Evolutionary conservation across 176 grass and related monocot genomes (phyloP), one percentile per base, ranked within the genome.

Genomic region (Lolium perenne): DNA sequence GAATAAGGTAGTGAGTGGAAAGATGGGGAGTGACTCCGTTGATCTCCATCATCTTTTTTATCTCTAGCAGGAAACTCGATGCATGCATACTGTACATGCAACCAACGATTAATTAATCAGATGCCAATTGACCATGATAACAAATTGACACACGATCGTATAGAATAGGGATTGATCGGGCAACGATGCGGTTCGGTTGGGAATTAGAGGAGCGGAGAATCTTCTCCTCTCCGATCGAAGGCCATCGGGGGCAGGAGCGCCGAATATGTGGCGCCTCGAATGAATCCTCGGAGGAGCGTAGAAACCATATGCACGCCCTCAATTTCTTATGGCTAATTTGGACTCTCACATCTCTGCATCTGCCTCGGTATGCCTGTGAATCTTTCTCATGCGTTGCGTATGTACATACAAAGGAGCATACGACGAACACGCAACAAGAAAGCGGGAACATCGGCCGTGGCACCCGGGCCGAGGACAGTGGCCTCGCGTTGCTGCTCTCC

Each of bases 191-290:
- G 87, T 92, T 86, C 50, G 71, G 84, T 90, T 84, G 63, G 82
- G 90, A 56, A 86, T 66, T 57, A 88, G 83, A 83, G 78, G 76
- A 50, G 62, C 73, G 10, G 77, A 76, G 87, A 92, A 91, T 86
- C 61, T 92, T 77, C 23, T 85, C 21, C 2, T 8, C 63, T 38
- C 3, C 38, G 38, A 86, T 58, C 51, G 66, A 80, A 80, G 40
- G 20, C 43, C 85, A 74, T 91, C 54, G 89, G 85, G 81, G 66
- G 81, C 85, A 91, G 89, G 85, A 76, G 14, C 49, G 38, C 89
- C 85, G 85, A 80, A 91, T 91, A 71, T 84, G 85, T 76, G 89
- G 89, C 40, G 55, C 84, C 84, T 87, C 48, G 74, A 91, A 91
- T 84, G 71, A 89, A 89, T 71, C 68, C 85, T 88, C 63, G 21